Percentiles rank a stretch among this genome's conserved stretches.
These are phyloP conservation scores for Kwoniella mangroviensis DNA, from an alignment of 768 basidiomycete species.

Conservation along the genomic window DNA sequence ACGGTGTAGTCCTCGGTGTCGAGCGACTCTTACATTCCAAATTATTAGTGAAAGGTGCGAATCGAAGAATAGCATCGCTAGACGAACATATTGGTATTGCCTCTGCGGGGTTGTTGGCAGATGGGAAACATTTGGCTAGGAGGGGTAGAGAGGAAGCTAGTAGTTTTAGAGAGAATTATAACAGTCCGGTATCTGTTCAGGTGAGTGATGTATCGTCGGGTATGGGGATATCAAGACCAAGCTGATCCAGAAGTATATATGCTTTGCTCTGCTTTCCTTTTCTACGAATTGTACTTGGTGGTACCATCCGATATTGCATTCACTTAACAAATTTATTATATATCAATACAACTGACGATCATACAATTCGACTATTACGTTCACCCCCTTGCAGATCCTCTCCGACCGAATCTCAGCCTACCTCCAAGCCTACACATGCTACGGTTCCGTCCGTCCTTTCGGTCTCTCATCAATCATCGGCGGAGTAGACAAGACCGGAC, in stretches of 20 bases:
- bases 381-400: constrained; percentile 61
- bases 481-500: constrained; percentile 84
- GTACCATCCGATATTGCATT: too few species aligned
- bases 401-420: constrained; percentile 84
- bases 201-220: constrained; percentile 59
- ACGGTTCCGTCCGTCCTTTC: constrained; percentile 96
- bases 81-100: constrained; percentile 94
- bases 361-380: neutral
- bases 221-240: neutral
- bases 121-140: constrained; percentile 84
- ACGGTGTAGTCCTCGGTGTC: constrained; percentile 93
- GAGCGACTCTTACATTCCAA: constrained; percentile 97
- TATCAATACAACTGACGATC: too few species aligned
- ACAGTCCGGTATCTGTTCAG: constrained; percentile 76
- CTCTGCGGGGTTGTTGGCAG: constrained; percentile 89
- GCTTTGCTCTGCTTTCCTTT: too few species aligned
- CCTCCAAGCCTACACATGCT: constrained; percentile 93
- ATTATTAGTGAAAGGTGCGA: constrained; percentile 87
- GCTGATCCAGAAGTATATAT: too few species aligned
- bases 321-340: too few species aligned
- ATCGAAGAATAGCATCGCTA: constrained; percentile 89
- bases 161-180: constrained; percentile 73
- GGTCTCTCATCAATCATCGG: constrained; percentile 92
- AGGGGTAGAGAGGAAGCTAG: constrained; percentile 82
- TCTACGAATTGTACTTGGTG: too few species aligned